Percentiles rank a stretch among this genome's conserved stretches.
phyloP scores from a whole-genome alignment of 345 rosid genomes.

The Passiflora organensis region DNA sequence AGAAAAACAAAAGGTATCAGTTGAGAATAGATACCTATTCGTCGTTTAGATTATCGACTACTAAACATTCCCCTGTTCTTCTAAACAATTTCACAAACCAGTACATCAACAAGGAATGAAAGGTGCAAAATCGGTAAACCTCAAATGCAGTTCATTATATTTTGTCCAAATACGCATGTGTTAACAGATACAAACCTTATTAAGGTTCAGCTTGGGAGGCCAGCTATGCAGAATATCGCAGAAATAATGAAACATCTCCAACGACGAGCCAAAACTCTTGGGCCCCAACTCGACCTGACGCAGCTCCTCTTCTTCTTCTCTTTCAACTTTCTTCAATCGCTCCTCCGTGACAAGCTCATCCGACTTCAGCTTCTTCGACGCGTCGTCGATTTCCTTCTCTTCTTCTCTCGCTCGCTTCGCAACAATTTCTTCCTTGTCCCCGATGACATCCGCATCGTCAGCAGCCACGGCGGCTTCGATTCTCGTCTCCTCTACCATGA shows the following conservation, averaged over 20 bases:
- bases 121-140: no score
- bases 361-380: constrained; percentile 54
- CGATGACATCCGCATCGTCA: constrained; percentile 12
- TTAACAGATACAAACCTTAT: constrained; percentile 38
- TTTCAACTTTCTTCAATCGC: constrained; percentile 12
- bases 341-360: constrained; percentile 18
- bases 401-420: constrained; percentile 13
- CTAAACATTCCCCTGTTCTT: no score
- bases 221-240: constrained; percentile 54
- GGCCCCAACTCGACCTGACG: constrained; percentile 60
- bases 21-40: no score
- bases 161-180: no score
- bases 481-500: constrained; percentile 8
- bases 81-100: no score
- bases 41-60: no score
- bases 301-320: constrained; percentile 23
- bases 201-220: constrained; percentile 58
- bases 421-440: constrained; percentile 1
- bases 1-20: neutral
- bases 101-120: no score
- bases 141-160: no score
- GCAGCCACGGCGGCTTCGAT: constrained; percentile 1
- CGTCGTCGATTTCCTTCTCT: constrained; percentile 20
- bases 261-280: constrained; percentile 65
- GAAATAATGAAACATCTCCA: constrained; percentile 75